These are phyloP conservation scores for Fraxinus baroniana DNA, from an alignment of 305 asterid species.

Conservation along the genomic window DNA sequence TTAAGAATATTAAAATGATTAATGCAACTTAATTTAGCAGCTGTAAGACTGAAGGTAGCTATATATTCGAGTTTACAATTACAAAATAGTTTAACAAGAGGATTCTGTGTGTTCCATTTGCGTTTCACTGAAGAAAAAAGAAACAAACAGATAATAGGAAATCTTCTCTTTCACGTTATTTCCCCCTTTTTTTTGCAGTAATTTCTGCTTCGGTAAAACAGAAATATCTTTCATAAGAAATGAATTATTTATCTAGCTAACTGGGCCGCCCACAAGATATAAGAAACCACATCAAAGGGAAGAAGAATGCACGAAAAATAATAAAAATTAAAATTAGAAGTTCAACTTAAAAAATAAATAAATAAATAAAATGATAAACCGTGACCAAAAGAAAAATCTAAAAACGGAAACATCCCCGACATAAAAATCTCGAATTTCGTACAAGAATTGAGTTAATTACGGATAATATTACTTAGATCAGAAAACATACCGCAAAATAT, in stretches of 20 bases:
- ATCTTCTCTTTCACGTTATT: background rate
- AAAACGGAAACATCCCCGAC: slow-evolving; percentile 12
- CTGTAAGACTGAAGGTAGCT: background rate
- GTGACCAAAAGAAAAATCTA: background rate
- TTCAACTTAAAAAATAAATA: background rate
- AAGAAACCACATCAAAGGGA: slow-evolving; percentile 8
- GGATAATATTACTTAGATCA: slow-evolving; percentile 38
- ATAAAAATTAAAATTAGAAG: background rate
- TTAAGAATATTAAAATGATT: background rate
- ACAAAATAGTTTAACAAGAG: background rate
- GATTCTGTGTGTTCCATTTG: background rate
- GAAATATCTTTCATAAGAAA: background rate
- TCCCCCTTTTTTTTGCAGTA: background rate
- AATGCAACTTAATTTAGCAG: background rate
- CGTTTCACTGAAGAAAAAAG: background rate
- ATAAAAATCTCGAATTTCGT: slow-evolving; percentile 13
- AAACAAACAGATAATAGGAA: background rate
- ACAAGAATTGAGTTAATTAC: slow-evolving; percentile 15
- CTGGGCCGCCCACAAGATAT: slow-evolving; percentile 7
- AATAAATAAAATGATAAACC: background rate
- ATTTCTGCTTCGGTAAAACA: background rate
- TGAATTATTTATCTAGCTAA: background rate
- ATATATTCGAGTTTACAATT: background rate
- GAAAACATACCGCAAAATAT: slow-evolving; percentile 18
- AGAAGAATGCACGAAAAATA: slow-evolving; percentile 1